Evolutionary conservation across 805 yeast genomes (phyloP).

Genomic region (Lipomyces chichibuensis): DNA sequence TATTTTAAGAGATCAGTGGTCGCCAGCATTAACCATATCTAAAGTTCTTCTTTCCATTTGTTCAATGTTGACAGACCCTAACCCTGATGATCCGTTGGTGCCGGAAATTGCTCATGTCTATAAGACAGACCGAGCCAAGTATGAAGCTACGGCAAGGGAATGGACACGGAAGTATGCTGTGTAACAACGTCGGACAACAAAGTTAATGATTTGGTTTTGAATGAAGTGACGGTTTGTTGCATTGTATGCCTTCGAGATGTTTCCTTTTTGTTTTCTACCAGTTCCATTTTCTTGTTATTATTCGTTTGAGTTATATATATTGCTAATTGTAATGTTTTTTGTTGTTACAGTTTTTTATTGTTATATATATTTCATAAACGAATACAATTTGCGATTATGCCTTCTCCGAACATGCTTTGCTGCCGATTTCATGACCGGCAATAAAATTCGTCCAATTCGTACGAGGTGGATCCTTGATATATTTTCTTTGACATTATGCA

Average conservation of each 20-base stretch:
- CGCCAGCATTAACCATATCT: constrained; percentile 95
- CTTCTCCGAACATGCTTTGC: not conserved
- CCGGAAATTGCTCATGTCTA: constrained; percentile 97
- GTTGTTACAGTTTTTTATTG: constrained; percentile 4
- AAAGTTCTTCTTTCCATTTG: constrained; percentile 93
- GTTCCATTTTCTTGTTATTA: not conserved
- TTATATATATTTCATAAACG: not conserved
- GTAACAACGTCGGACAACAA: constrained; percentile 43
- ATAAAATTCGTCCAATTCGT: not conserved
- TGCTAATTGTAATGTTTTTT: not conserved
- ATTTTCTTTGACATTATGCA: too few species aligned
- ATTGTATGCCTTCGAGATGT: not conserved
- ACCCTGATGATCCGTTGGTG: constrained; percentile 98
- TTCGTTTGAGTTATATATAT: constrained; percentile 5
- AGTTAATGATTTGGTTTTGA: not conserved
- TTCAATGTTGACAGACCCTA: constrained; percentile 94
- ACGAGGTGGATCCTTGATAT: too few species aligned
- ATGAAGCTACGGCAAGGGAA: constrained; percentile 95
- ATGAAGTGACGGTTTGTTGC: not conserved
- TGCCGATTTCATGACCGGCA: not conserved
- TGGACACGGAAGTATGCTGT: constrained; percentile 99
- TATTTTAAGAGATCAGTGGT: constrained; percentile 97
- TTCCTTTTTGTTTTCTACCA: not conserved
- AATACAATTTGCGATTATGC: not conserved
- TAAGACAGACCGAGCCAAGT: constrained; percentile 89